These are phyloP conservation scores for Tripidium arundinaceum DNA, from an alignment of 202 grass and related monocot species.

Conservation along the genomic window DNA sequence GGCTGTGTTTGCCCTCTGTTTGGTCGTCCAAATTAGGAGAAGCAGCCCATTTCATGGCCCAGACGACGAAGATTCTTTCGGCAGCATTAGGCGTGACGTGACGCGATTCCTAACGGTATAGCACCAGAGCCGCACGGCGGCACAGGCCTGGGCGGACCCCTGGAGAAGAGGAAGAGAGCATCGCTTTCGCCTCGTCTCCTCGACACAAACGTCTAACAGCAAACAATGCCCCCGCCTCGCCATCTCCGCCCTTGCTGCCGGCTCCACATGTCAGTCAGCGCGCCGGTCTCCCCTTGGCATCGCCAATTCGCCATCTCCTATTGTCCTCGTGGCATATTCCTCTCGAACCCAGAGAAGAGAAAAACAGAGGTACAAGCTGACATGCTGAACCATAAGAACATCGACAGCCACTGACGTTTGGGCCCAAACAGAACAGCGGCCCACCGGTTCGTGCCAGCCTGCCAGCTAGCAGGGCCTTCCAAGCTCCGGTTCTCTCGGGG, in stretches of 20 bases:
- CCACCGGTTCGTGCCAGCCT: neutral
- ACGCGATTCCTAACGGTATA: too few species aligned
- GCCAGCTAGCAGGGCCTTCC: neutral
- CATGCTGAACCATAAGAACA: neutral
- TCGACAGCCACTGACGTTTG: neutral
- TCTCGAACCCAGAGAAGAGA: neutral
- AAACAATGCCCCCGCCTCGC: constrained; percentile 1
- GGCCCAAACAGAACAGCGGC: neutral
- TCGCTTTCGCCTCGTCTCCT: neutral
- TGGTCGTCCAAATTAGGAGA: neutral
- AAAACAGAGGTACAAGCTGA: neutral
- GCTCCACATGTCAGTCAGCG: neutral
- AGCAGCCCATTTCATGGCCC: neutral
- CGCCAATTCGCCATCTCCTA: neutral
- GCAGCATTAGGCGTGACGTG: too few species aligned
- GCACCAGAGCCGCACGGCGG: too few species aligned
- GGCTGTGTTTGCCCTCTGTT: neutral
- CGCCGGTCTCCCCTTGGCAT: neutral
- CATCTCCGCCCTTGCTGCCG: constrained; percentile 3
- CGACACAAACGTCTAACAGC: constrained; percentile 5
- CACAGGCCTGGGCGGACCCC: too few species aligned
- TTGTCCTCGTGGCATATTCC: constrained; percentile 15
- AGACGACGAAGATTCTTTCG: neutral
- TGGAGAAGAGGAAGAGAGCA: neutral
- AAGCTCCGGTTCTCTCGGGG: neutral